Evolutionary conservation across 1,284 basidiomycete genomes (phyloP).

Genomic region (Retiboletus fuscus): DNA sequence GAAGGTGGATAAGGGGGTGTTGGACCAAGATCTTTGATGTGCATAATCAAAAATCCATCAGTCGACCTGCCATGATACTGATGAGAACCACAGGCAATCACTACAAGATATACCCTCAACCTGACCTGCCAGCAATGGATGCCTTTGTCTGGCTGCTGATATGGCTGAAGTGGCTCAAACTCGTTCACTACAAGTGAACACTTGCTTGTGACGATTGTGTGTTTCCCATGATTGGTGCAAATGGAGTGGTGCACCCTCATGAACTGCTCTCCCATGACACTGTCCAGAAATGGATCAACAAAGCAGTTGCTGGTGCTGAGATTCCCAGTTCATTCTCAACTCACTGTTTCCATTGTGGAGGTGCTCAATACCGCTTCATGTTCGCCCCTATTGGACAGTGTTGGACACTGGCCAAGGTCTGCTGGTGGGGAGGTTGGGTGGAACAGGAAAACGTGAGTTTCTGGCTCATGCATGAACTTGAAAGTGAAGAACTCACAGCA

Average conservation of each 20-base stretch:
- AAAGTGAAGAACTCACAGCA: too few species aligned
- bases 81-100: constrained; percentile 34
- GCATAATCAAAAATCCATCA: not conserved
- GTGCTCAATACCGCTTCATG: too few species aligned
- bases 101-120: constrained; percentile 48
- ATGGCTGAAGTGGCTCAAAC: constrained; percentile 46
- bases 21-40: constrained; percentile 16
- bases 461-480: too few species aligned
- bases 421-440: constrained; percentile 60
- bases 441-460: constrained; percentile 43
- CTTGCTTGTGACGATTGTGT: constrained; percentile 49
- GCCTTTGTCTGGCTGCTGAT: constrained; percentile 42
- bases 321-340: constrained; percentile 41
- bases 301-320: constrained; percentile 40
- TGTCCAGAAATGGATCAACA: constrained; percentile 43
- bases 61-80: not conserved
- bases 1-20: constrained; percentile 22
- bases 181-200: constrained; percentile 29
- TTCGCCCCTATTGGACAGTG: constrained; percentile 47
- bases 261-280: constrained; percentile 44
- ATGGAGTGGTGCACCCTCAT: constrained; percentile 42
- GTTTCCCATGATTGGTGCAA: constrained; percentile 49
- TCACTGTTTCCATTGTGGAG: too few species aligned
- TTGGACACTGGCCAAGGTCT: constrained; percentile 50
- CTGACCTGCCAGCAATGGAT: constrained; percentile 43